Base-by-base conservation (phyloP, 225 moss, liverwort and hornwort genomes). In the Polytrichum commune region DNA sequence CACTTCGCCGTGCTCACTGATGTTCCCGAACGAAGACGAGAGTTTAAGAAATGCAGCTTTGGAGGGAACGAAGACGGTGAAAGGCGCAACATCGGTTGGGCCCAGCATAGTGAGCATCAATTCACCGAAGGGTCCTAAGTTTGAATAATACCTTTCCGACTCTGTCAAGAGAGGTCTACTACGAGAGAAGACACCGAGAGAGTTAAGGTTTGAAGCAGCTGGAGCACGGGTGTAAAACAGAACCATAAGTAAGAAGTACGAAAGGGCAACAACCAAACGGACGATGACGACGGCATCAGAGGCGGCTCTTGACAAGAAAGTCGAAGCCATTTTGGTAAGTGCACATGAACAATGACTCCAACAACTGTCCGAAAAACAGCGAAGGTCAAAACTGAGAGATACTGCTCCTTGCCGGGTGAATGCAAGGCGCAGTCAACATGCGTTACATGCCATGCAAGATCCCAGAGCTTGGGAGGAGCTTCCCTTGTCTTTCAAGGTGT, bases 11-110 rank as follows among this genome's bases (percentile, higher is more conserved):
- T 55, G 18, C 28, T 66, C 77, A 27, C 63, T 62, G 4, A 66
- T 58, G 22, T 66, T 76, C 5, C 71, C 69, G 53, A 89, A 87
- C 63, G 69, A 76, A 54, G 79, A 72, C 30, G 83, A 76, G 25
- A 75, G 75, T 7, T 80, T 80, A 6, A 72, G 71, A 20, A 84
- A 77, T 0, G 91, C 85, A n/a, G 75, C 80, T 56, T 85, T 78
- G n/a, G 77, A 84, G 19, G 93, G 93, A 19, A 86, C 83, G 68
- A 93, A 93, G 29, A 89, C 68, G 5, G 91, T 93, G 77, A 93
- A 93, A 29, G 93, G 91, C 20, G 58, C 46, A 24, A 87, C 85
- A 64, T 88, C 82, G 1, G 76, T 60, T 5, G 81, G 65, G 0
- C 86, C 89, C 38, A 91, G 62, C 91, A 93, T 85, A 9, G 81